Evolutionary conservation across 2,329 filamentous ascomycete species (phyloP).

Genomic region (Myriosclerotinia scirpicola): DNA sequence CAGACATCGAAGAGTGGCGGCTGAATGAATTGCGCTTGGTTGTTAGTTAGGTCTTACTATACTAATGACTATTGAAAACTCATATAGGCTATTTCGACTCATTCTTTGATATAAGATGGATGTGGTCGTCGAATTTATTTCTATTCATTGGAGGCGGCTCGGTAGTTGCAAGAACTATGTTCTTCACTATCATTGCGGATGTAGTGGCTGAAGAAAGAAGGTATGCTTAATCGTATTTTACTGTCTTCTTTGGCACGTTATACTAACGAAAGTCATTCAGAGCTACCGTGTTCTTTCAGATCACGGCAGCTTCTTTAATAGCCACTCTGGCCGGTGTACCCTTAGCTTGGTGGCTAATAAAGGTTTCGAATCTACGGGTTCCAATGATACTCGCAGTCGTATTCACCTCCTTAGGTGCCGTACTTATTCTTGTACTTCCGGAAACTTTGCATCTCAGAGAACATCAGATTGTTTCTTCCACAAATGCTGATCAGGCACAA

Average conservation of each 20-base stretch:
- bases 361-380: conserved; percentile 23
- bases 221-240: not conserved
- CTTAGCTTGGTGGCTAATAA: conserved; percentile 42
- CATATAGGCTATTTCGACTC: conserved; percentile 19
- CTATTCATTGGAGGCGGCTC: conserved; percentile 41
- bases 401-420: conserved; percentile 16
- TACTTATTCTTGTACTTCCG: conserved; percentile 30
- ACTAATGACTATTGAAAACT: not conserved
- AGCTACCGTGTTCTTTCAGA: conserved; percentile 40
- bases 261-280: conserved; percentile 29
- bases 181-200: conserved; percentile 42
- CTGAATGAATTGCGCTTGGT: not conserved
- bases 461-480: not conserved
- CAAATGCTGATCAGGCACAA: not conserved
- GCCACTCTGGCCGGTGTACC: conserved; percentile 42
- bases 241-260: not conserved
- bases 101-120: conserved; percentile 33
- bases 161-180: conserved; percentile 36
- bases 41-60: not conserved
- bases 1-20: too few species aligned
- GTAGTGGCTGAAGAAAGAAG: conserved; percentile 41
- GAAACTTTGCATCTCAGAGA: conserved; percentile 29
- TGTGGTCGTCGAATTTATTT: conserved; percentile 38
- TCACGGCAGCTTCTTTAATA: conserved; percentile 32
- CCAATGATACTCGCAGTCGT: conserved; percentile 26